Evolutionary conservation across 495 filamentous ascomycete species (phyloP), one percentile per base, ranked within the genome.

Genomic region (Lineolata rhizophorae): DNA sequence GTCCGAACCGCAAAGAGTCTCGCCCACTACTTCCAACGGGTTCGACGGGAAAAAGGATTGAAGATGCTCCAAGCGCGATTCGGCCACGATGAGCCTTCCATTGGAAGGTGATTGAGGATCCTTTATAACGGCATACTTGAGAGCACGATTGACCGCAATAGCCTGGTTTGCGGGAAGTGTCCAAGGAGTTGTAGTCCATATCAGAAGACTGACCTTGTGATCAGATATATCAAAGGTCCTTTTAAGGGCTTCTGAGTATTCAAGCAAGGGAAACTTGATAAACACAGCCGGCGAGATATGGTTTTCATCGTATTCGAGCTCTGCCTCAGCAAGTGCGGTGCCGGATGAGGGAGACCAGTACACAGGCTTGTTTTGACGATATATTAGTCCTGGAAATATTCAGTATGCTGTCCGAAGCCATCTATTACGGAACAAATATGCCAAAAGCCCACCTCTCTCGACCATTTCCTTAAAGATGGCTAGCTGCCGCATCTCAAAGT

Each of bases 151-250:
- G 18, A 95, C 60, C 4, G 79, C 83, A 49, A 99, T 79, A 2
- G 76, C 84, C 41, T 65, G 65, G 48, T 99, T 99, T 12, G 90
- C 82, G 2, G 87, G 90, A 2, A 99, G 56, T 0, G 87, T 95
- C 87, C 87, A 99, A 1, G 87, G 90, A 2, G 85, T 95, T 0
- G 87, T 99, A 5, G 87, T 99, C 87, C 87, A 99, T 35, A 93
- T 76, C 17, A 87, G 69, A 15, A 75, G 81, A 45, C 60, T 73
- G 19, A 93, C 29, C 9, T 50, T 43, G 4, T 55, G 50, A 13
- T 37, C 34, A 12, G 54, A 52, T 10, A 46, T 24, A 9, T 58
- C 18, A 35, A 21, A 13, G 19, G n/a, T 31, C 19, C 3, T 39
- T 39, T 17, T 49, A 21, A 12, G 57, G 35, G 13, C 55, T 16